phyloP scores from a whole-genome alignment of 257 asterid species.

The Scutellaria minor region DNA sequence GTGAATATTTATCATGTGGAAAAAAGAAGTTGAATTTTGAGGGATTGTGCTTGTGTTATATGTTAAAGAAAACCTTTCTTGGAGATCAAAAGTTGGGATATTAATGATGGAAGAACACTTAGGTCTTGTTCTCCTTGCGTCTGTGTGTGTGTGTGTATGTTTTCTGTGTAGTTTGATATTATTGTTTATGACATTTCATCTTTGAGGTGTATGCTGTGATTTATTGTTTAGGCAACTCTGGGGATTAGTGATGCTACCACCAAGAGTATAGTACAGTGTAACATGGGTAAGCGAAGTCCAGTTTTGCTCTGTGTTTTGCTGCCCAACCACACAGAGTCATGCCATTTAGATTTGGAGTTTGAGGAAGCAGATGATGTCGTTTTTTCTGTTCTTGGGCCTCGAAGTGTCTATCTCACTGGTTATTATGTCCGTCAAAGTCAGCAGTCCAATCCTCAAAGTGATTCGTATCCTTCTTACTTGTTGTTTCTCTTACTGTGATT shows the following conservation, averaged over 20 bases:
- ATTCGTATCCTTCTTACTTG: constrained; percentile 58
- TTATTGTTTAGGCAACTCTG: constrained; percentile 62
- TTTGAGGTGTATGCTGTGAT: constrained; percentile 9
- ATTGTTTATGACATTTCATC: constrained; percentile 26
- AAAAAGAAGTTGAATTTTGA: background rate
- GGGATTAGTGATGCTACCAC: constrained; percentile 58
- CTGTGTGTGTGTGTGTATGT: background rate
- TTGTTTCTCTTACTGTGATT: constrained; percentile 7
- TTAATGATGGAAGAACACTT: background rate
- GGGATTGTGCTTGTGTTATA: background rate
- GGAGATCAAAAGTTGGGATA: background rate
- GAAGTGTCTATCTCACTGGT: constrained; percentile 73
- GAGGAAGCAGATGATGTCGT: constrained; percentile 77
- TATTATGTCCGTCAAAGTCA: constrained; percentile 55
- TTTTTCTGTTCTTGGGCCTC: constrained; percentile 78
- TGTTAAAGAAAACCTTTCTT: constrained; percentile 7
- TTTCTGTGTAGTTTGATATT: constrained; percentile 13
- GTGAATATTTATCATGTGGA: background rate
- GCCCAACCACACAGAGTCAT: constrained; percentile 68
- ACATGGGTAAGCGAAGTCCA: constrained; percentile 69
- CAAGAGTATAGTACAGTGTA: constrained; percentile 70
- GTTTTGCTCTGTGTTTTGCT: constrained; percentile 68
- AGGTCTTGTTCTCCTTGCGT: background rate
- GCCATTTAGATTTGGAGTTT: constrained; percentile 76
- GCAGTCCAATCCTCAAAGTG: constrained; percentile 50